Conservation (phyloP, 2,329 filamentous ascomycete species). For the Trichoderma sp. region DNA sequence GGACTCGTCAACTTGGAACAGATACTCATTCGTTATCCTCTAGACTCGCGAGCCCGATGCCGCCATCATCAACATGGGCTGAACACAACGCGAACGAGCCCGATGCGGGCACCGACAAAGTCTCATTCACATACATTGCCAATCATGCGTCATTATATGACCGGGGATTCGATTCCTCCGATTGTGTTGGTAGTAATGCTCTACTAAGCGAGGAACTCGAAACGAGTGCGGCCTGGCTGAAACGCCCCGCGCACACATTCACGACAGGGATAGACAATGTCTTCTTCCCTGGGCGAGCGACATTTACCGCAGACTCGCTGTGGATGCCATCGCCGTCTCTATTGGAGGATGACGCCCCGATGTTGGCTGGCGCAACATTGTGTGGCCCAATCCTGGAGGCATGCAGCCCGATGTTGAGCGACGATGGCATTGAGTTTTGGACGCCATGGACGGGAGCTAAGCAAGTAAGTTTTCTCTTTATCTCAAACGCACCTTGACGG, state of each 20-base stretch:
- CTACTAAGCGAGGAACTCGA: not conserved
- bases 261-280: not conserved
- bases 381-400: not conserved
- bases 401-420: not conserved
- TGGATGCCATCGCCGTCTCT: slow-evolving; percentile 4
- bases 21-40: slow-evolving; percentile 19
- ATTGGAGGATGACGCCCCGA: not conserved
- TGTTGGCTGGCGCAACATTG: not conserved
- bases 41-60: slow-evolving; percentile 18
- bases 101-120: not conserved
- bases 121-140: not conserved
- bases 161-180: not conserved
- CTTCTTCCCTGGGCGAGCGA: not conserved
- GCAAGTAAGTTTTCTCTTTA: slow-evolving; percentile 11
- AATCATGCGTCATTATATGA: not conserved
- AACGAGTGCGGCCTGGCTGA: not conserved
- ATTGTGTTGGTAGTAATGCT: not conserved
- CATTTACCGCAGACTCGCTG: not conserved
- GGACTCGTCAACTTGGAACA: slow-evolving; percentile 15
- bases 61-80: slow-evolving; percentile 14
- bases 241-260: not conserved
- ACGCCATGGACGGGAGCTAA: slow-evolving; percentile 13
- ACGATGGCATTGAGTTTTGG: not conserved
- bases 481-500: not conserved
- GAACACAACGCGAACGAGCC: not conserved